phyloP scores from a whole-genome alignment of 2,329 filamentous ascomycete genomes.

The Penicillium sp. region DNA sequence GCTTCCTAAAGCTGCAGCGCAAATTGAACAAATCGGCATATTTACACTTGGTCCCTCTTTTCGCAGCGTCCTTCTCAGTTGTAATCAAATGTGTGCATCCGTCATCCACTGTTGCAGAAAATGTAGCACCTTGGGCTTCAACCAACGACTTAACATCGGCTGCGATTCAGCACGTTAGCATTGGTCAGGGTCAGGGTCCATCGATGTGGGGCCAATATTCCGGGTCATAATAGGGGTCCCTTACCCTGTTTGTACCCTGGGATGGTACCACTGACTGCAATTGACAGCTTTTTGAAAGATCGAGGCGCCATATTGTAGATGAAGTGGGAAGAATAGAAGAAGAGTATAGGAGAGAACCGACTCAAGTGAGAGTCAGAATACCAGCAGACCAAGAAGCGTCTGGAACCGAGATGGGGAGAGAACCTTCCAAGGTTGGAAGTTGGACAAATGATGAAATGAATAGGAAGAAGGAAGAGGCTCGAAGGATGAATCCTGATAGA shows the following conservation, averaged over 20 bases:
- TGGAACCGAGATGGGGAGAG: background rate
- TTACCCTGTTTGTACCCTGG: slow-evolving; percentile 53
- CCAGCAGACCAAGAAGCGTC: background rate
- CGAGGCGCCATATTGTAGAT: slow-evolving; percentile 22
- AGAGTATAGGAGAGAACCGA: background rate
- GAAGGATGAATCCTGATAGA: background rate
- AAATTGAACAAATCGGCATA: background rate
- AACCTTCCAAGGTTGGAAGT: background rate
- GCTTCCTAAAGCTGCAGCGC: background rate
- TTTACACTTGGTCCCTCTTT: slow-evolving; percentile 37
- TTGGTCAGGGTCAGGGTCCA: background rate
- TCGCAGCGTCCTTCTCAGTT: slow-evolving; percentile 38
- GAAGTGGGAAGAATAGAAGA: background rate
- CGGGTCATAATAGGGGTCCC: slow-evolving; percentile 4
- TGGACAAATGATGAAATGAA: background rate
- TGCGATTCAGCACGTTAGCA: slow-evolving; percentile 10
- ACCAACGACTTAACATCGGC: slow-evolving; percentile 34
- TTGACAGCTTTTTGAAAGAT: slow-evolving; percentile 33
- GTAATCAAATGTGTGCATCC: slow-evolving; percentile 42
- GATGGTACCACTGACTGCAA: slow-evolving; percentile 65
- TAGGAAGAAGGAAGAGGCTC: background rate
- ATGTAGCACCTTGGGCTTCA: slow-evolving; percentile 35
- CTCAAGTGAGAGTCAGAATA: background rate
- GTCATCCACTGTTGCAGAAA: slow-evolving; percentile 29
- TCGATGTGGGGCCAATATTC: background rate